phyloP scores from a whole-genome alignment of 1,139 yeast species.

The Zygosaccharomyces pseudobailii region DNA sequence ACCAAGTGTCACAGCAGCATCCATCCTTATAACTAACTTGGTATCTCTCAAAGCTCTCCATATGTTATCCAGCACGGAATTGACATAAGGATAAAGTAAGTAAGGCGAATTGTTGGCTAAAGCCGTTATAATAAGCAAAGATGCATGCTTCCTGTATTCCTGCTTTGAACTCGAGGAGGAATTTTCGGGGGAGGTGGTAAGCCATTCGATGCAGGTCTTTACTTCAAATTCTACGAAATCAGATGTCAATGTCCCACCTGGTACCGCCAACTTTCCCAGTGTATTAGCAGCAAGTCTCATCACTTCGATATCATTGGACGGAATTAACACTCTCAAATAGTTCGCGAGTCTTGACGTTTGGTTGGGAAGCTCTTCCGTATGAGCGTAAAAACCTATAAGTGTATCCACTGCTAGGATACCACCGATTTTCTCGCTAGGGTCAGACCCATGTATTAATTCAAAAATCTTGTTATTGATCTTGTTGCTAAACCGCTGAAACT shows the following conservation, averaged over 20 bases:
- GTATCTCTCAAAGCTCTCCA: conserved; percentile 87
- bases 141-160: conserved; percentile 85
- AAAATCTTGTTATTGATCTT: conserved; percentile 85
- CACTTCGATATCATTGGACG: conserved; percentile 76
- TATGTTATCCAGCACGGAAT: conserved; percentile 72
- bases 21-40: conserved; percentile 67
- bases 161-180: conserved; percentile 56
- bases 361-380: conserved; percentile 76
- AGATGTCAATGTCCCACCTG: conserved; percentile 84
- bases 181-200: conserved; percentile 49
- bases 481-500: conserved; percentile 72
- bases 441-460: conserved; percentile 75
- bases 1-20: conserved; percentile 78
- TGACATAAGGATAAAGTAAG: conserved; percentile 68
- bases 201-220: conserved; percentile 85
- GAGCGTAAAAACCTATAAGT: conserved; percentile 70
- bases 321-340: conserved; percentile 73
- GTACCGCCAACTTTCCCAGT: conserved; percentile 80
- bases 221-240: conserved; percentile 93
- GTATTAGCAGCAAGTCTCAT: conserved; percentile 85
- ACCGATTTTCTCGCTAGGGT: conserved; percentile 70
- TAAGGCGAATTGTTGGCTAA: conserved; percentile 88
- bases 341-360: conserved; percentile 89
- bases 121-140: conserved; percentile 76
- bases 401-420: conserved; percentile 90